Conservation (phyloP, 139 green algal genomes). For the Chlorella vulgaris region DNA sequence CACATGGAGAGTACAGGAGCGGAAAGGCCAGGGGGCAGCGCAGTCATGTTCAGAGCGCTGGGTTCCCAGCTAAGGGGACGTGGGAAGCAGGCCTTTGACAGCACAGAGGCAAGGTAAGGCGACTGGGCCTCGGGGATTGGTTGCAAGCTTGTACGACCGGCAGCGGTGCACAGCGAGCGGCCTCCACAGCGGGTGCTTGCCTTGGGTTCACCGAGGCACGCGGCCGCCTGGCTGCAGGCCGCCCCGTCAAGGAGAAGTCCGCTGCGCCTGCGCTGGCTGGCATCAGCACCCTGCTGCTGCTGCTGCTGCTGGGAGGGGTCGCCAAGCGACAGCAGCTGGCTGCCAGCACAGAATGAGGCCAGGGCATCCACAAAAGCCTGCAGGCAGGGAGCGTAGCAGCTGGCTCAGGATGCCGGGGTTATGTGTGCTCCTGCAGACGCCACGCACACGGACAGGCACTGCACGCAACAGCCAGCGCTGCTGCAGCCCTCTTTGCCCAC, state of each 20-base stretch:
- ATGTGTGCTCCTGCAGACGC: too few species aligned
- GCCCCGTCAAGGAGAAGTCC: neutral
- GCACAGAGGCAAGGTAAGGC: too few species aligned
- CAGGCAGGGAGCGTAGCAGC: neutral
- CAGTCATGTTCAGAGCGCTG: too few species aligned
- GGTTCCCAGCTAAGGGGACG: too few species aligned
- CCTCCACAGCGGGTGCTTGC: neutral
- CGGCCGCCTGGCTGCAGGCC: conserved; percentile 22
- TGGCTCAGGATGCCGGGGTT: too few species aligned
- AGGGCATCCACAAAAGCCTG: conserved; percentile 31
- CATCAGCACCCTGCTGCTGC: neutral
- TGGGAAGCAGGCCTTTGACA: too few species aligned
- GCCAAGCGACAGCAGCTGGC: neutral
- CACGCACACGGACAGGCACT: too few species aligned
- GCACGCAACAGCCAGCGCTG: too few species aligned
- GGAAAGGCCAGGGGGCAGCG: too few species aligned
- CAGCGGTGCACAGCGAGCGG: neutral
- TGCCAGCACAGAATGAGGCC: conserved; percentile 18
- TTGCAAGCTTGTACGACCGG: too few species aligned
- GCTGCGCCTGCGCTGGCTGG: neutral
- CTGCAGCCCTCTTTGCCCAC: neutral
- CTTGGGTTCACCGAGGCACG: conserved; percentile 20
- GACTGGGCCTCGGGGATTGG: too few species aligned
- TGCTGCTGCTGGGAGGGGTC: neutral
- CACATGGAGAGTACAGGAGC: too few species aligned